phyloP scores from a whole-genome alignment of 1,284 basidiomycete species.

The Fomitopsis pinicola region DNA sequence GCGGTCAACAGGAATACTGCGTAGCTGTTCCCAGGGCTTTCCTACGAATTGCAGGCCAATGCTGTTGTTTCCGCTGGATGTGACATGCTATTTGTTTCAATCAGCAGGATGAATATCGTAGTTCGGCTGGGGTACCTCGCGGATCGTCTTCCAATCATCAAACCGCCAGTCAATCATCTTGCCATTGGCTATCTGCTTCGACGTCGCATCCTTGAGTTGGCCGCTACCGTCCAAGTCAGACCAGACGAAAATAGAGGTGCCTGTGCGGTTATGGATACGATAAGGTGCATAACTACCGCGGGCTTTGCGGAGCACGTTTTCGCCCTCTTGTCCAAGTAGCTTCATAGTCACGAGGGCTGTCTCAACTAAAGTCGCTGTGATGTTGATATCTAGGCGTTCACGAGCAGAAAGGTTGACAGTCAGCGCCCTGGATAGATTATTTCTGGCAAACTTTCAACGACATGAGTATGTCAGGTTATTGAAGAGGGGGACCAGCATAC shows the following conservation, averaged over 20 bases:
- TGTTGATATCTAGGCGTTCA: slow-evolving; percentile 87
- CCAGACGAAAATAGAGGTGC: slow-evolving; percentile 80
- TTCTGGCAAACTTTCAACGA: slow-evolving; percentile 44
- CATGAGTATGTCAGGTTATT: background rate
- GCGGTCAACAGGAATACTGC: slow-evolving; percentile 87
- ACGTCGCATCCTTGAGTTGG: slow-evolving; percentile 40
- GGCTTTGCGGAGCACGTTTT: slow-evolving; percentile 64
- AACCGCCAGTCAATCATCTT: slow-evolving; percentile 93
- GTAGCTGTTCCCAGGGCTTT: slow-evolving; percentile 88
- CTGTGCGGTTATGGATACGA: slow-evolving; percentile 88
- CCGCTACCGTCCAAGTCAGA: slow-evolving; percentile 62
- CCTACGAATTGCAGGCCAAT: slow-evolving; percentile 84
- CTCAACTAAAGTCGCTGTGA: slow-evolving; percentile 91
- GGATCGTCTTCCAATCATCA: slow-evolving; percentile 92
- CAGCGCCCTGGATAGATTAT: slow-evolving; percentile 50
- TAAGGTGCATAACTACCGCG: slow-evolving; percentile 93
- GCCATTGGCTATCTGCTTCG: slow-evolving; percentile 65
- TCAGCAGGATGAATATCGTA: background rate
- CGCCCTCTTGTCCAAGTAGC: slow-evolving; percentile 73
- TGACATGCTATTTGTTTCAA: slow-evolving; percentile 60
- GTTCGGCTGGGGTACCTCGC: slow-evolving; percentile 66
- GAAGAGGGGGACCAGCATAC: slow-evolving; percentile 36
- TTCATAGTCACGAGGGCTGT: slow-evolving; percentile 74
- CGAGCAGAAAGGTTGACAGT: slow-evolving; percentile 69
- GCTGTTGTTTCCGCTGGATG: slow-evolving; percentile 75